A percentile compares a stretch with the other conserved stretches of the same genome.
Evolutionary conservation across 2,329 filamentous ascomycete genomes (phyloP).

Genomic region (Grosmannia serpens): DNA sequence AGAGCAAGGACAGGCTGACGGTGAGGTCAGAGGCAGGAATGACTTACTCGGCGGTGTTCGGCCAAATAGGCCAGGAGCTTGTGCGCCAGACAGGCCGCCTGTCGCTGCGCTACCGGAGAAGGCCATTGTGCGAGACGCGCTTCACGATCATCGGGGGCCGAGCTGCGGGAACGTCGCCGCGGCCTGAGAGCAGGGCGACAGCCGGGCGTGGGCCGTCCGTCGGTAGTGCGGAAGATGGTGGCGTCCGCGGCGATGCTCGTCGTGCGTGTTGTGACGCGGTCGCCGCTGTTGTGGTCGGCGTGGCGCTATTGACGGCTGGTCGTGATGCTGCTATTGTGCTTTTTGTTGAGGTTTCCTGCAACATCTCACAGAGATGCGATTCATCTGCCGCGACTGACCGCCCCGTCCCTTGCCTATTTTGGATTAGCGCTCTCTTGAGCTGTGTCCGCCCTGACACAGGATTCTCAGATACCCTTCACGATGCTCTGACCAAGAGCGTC

Average conservation of each 20-base stretch:
- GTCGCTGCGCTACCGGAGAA: constrained; percentile 8
- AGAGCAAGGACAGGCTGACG: not conserved
- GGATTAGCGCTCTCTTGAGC: not conserved
- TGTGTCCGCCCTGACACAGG: not conserved
- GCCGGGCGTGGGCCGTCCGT: not conserved
- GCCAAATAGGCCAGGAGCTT: not conserved
- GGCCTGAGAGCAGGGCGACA: not conserved
- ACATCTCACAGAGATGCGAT: not conserved
- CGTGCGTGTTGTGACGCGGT: not conserved
- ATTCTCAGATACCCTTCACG: too few relatives aligned
- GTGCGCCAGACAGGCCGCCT: not conserved
- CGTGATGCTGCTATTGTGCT: not conserved
- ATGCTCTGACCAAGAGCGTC: too few relatives aligned
- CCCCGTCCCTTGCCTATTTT: not conserved
- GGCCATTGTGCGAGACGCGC: constrained; percentile 6
- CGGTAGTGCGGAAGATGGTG: not conserved
- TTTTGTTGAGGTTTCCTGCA: not conserved
- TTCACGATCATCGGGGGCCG: constrained; percentile 3
- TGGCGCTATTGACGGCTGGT: not conserved
- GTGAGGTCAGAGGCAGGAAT: not conserved
- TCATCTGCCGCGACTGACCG: constrained; percentile 8
- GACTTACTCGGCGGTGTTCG: not conserved
- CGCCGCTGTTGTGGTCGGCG: not conserved
- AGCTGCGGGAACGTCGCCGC: not conserved
- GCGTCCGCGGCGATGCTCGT: not conserved